Base-by-base conservation (phyloP, 768 basidiomycete species). In the Trametes gibbosa region DNA sequence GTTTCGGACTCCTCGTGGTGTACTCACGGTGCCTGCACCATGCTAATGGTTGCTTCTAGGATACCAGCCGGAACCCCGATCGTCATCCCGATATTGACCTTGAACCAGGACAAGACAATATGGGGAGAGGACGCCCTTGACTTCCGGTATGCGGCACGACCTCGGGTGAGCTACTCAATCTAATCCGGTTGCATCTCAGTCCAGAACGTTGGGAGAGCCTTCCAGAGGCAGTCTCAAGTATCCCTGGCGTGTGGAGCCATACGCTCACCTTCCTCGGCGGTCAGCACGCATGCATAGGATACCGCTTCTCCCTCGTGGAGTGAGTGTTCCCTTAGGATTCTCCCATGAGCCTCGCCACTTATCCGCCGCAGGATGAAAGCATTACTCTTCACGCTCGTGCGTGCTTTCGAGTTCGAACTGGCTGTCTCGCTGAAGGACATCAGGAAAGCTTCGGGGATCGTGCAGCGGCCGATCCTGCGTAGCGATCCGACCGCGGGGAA, bases 221-320 rank as follows among this genome's bases (percentile, higher is more conserved):
- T 7, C 84, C 85, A 0, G 76, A 79, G 27, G 73, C 74, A 1
- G 77, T 75, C 0, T 68, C 66, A 4, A 56, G 66, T 1, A 73
- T 88, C 35, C 87, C 87, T 3, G 84, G 85, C 5, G 77, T 87
- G 0, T 86, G 81, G 80, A 77, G 80, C 14, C 79, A 86, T 61
- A 63, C 83, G 61, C 66, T 87, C 39, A 79, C 83, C 0, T 90
- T 90, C 76, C 63, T 85, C 3, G 84, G 84, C 24, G 87, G 87
- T 2, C 82, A 84, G 13, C 77, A 79, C 21, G 77, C 84, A 0
- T 90, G 87, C 58, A 87, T 88, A 32, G 85, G 86, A 0, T 87
- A 82, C 67, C 79, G 82, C 5, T 88, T 88, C 67, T 77, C 86
- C 10, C 67, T 87, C 19, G 73, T 81, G 14, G 85, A 85, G 82